phyloP scores from a whole-genome alignment of 176 grass and related monocot species.

The Themeda triandra region DNA sequence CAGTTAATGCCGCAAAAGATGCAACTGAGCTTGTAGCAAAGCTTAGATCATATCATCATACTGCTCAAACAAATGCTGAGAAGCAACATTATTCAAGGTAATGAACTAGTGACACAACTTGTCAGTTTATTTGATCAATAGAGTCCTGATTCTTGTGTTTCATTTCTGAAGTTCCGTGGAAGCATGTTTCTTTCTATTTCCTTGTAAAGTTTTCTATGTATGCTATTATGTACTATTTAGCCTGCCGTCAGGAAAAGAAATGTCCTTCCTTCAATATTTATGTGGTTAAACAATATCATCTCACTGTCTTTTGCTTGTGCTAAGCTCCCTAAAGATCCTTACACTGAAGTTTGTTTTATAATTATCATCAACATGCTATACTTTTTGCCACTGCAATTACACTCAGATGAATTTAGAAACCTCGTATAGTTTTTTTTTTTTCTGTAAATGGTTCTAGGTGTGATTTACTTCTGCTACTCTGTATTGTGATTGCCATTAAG shows the following conservation, averaged over 20 bases:
- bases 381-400: background rate
- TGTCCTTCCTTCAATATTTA: background rate
- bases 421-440: background rate
- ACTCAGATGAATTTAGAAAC: background rate
- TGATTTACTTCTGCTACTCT: background rate
- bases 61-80: constrained; percentile 83
- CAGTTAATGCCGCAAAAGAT: constrained; percentile 94
- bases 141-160: background rate
- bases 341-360: background rate
- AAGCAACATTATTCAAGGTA: constrained; percentile 92
- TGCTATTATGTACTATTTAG: background rate
- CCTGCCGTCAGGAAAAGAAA: background rate
- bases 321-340: background rate
- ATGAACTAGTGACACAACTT: background rate
- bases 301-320: background rate
- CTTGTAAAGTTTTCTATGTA: background rate
- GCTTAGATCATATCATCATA: constrained; percentile 88
- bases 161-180: background rate
- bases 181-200: background rate
- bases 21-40: constrained; percentile 86
- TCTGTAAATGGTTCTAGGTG: background rate
- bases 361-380: background rate
- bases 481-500: background rate
- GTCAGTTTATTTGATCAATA: background rate
- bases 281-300: background rate